Evolutionary conservation across 1,284 basidiomycete species (phyloP), one percentile per base, ranked within the genome.

Genomic region (Boletus holoroseus): DNA sequence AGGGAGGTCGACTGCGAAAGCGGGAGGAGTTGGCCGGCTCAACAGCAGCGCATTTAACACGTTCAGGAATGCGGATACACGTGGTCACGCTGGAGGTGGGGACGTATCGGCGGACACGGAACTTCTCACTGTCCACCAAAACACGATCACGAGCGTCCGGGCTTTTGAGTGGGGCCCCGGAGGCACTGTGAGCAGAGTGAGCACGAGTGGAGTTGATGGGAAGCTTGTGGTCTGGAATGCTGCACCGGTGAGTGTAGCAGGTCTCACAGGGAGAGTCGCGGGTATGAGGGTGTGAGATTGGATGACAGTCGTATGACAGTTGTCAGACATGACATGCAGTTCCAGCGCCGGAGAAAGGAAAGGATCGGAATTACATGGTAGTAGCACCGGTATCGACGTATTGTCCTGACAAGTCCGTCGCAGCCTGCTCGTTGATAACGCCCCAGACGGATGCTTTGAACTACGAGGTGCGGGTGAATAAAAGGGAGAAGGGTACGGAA

Each of bases 361-460:
- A 24, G 5, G 5, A 38, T 26, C 27, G 3, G 15, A 18, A 40
- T 52, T 56, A 64, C 56, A 62, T 48, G 47, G 59, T 3, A 28
- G 46, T 36, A 37, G 50, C 53, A 40, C 20, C 38, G 1, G 58
- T 57, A 49, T 65, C 58, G 24, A 55, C 45, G 57, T 62, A 49
- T 65, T 69, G 51, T 67, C 61, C 64, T 15, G 67, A 61, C 15
- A 74, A 70, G 28, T 80, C 77, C 36, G 72, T 72, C 32, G 76
- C 75, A 48, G 85, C 79, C 58, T 90, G 87, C 58, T 95, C 90
- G 65, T 92, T 90, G 62, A 96, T 86, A 41, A 94, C 86, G 8
- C 88, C 90, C 92, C 92, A 97, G 0, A 96, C 93, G 13, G 91
- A 93, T 0, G 92, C 92, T 72, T 94, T 92, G 77, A 92, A 95